Conservation (phyloP, 2,329 filamentous ascomycete species). For the Aspergillus pseudonomiae region DNA sequence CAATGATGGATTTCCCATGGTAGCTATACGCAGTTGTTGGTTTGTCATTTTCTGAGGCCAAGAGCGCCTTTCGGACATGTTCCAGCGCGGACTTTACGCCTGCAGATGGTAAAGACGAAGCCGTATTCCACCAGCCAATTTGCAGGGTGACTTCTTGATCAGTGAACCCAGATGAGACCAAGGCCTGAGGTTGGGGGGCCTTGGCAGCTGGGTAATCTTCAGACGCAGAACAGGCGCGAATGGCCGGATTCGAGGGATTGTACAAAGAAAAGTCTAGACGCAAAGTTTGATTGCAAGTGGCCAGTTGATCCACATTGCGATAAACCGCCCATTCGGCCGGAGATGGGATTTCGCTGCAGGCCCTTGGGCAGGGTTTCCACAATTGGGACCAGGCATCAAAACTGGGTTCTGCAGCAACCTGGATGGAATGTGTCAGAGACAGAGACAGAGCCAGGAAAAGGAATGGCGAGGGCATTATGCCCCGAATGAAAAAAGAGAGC, state of each 20-base stretch:
- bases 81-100: background rate
- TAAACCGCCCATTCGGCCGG: background rate
- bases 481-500: background rate
- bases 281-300: background rate
- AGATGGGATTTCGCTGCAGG: background rate
- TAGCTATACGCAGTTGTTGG: background rate
- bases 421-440: background rate
- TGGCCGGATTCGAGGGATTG: background rate
- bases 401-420: background rate
- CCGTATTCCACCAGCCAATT: background rate
- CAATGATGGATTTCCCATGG: background rate
- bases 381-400: background rate
- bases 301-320: background rate
- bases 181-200: background rate
- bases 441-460: background rate
- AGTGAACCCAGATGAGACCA: background rate
- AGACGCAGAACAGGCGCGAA: background rate
- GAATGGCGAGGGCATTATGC: background rate
- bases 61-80: background rate
- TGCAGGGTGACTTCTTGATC: background rate
- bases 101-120: background rate
- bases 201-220: background rate
- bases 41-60: background rate
- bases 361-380: background rate
- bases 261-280: background rate